Evolutionary conservation across 2,329 filamentous ascomycete species (phyloP).

Genomic region (Venturia carpophila): DNA sequence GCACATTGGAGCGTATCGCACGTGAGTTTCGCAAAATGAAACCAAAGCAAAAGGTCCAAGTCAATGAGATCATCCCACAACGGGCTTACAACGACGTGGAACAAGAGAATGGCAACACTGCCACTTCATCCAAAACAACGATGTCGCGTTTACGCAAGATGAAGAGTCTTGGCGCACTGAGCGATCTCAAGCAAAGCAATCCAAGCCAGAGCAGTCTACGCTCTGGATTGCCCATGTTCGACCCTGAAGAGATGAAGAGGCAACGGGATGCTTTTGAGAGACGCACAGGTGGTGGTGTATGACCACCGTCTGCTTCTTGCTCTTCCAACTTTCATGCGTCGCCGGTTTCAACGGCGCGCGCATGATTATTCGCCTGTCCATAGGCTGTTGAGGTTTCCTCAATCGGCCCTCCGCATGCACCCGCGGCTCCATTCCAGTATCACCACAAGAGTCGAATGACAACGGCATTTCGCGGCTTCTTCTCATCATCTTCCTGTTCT

Average conservation of each 20-base stretch:
- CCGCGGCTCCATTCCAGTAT: neutral
- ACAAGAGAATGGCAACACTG: constrained; percentile 5
- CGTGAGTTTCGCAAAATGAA: constrained; percentile 19
- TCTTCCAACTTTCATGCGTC: neutral
- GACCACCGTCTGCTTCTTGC: neutral
- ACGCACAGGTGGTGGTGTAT: constrained; percentile 9
- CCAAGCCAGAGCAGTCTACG: constrained; percentile 12
- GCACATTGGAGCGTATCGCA: constrained; percentile 19
- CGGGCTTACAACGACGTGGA: neutral
- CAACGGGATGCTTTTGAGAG: constrained; percentile 16
- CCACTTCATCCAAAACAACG: neutral
- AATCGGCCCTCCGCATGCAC: neutral
- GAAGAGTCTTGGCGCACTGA: constrained; percentile 18
- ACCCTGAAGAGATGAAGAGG: constrained; percentile 15
- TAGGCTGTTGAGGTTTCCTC: neutral
- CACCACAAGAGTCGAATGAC: neutral
- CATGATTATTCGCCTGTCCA: neutral
- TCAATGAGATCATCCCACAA: constrained; percentile 14
- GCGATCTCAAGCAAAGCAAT: constrained; percentile 19
- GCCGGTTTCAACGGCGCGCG: neutral
- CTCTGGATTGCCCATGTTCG: neutral
- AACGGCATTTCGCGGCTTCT: neutral
- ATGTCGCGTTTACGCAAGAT: constrained; percentile 18
- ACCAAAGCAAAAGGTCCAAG: constrained; percentile 15
- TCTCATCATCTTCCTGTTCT: neutral